Base-by-base conservation (phyloP, 352 stramenopile genomes). In the Globisporangium solare region DNA sequence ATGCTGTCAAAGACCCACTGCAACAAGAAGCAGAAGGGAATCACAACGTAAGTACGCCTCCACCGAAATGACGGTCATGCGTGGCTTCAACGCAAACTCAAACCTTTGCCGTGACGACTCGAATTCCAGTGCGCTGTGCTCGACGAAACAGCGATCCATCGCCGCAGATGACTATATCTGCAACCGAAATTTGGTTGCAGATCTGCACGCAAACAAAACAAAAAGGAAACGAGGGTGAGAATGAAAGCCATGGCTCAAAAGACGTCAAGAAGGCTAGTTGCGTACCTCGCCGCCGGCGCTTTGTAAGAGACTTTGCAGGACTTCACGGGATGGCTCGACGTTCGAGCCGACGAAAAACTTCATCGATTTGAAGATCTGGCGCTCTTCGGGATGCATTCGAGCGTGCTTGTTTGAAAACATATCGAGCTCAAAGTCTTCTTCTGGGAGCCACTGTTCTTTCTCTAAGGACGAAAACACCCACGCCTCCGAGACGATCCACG, bases 1-100 rank as follows among this genome's bases (percentile, higher is more conserved):
- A 91, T 91, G 64, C 81, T 88, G 60, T 91, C 81, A 55, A 89
- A 91, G 7, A 89, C 67, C 81, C 81, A 91, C 74, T 83, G 32
- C 11, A 35, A 12, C 18, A 51, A 4, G 31, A 17, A 17, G 15
- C 37, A 47, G 0, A 39, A 32, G n/a, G n/a, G 12, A 52, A 20
- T 39, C 14, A 53, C 39, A 40, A 17, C 5, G 27, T 49, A n/a
- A 45, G 7, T 39, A 27, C 13, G 17, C 35, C 11, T 17, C 18
- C n/a, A 17, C 24, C 39, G 10, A 48, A 17, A 39, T 35, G n/a
- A n/a, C 11, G 24, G 27, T 6, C 27, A 35, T 35, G 4, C 27
- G 5, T 35, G 7, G 1, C 27, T 35, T 35, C 7, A 35, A 35
- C 5, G 18, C 13, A 10, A n/a, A 43, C 4, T 18, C 3, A 53